Percentiles rank a stretch among this genome's conserved stretches.
Conservation (phyloP, 106 monocot genomes). For the Triglochin maritima region DNA sequence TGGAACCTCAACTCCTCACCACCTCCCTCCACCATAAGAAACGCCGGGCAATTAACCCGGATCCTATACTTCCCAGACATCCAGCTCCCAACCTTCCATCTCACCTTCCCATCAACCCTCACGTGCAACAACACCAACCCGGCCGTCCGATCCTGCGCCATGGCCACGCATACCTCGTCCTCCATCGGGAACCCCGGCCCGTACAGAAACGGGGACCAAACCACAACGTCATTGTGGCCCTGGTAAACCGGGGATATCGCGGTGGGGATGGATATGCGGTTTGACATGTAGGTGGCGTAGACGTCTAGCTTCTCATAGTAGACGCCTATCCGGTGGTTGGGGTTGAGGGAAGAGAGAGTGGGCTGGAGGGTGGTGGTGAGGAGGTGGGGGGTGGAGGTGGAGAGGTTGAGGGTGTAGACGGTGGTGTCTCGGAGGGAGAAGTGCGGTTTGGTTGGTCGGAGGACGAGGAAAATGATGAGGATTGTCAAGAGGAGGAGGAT, state of each 20-base stretch:
- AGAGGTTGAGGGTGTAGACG: constrained; percentile 7
- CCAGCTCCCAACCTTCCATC: constrained; percentile 33
- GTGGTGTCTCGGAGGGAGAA: constrained; percentile 9
- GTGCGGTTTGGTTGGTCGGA: constrained; percentile 11
- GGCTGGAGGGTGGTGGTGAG: constrained; percentile 16
- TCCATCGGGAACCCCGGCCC: constrained; percentile 25
- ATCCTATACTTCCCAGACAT: constrained; percentile 20
- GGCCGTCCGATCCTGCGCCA: constrained; percentile 17
- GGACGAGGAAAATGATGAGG: constrained; percentile 6
- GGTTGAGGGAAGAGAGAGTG: constrained; percentile 45
- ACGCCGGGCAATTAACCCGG: constrained; percentile 28
- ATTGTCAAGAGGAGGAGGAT: constrained; percentile 4
- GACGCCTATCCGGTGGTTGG: constrained; percentile 45
- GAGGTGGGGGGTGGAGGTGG: constrained; percentile 6
- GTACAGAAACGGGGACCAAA: constrained; percentile 34
- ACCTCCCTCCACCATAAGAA: constrained; percentile 9
- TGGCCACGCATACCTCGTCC: constrained; percentile 2
- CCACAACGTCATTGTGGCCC: constrained; percentile 26
- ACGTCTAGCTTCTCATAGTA: constrained; percentile 45
- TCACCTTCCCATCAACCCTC: constrained; percentile 11
- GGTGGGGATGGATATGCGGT: constrained; percentile 28
- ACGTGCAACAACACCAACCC: constrained; percentile 13
- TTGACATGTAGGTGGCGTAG: constrained; percentile 26
- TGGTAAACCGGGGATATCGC: constrained; percentile 31
- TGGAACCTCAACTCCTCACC: constrained; percentile 6